Evolutionary conservation across 2,329 filamentous ascomycete species (phyloP).

Genomic region (Periconia sp.): DNA sequence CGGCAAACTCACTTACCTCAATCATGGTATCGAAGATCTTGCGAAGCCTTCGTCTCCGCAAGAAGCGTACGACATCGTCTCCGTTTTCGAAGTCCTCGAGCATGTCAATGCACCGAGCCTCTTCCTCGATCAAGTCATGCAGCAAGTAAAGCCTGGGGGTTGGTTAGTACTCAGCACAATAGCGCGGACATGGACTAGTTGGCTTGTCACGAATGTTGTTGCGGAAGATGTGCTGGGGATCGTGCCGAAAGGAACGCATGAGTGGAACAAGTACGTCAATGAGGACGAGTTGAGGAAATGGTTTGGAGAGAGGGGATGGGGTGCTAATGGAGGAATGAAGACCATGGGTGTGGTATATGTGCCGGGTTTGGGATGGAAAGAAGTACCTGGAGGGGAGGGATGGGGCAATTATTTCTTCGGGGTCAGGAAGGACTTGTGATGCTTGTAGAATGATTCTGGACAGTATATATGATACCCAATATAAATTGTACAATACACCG

Average conservation of each 20-base stretch:
- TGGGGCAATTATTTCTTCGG: slow-evolving; percentile 97
- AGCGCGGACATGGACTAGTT: slow-evolving; percentile 84
- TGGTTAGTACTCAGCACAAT: slow-evolving; percentile 96
- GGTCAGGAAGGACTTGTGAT: slow-evolving; percentile 60
- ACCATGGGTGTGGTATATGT: slow-evolving; percentile 88
- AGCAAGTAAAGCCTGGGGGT: slow-evolving; percentile 85
- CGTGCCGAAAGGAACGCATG: slow-evolving; percentile 91
- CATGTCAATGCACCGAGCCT: slow-evolving; percentile 79
- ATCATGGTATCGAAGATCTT: slow-evolving; percentile 78
- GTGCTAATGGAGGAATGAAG: slow-evolving; percentile 51
- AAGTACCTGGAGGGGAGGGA: slow-evolving; percentile 79
- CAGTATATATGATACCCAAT: slow-evolving; percentile 30
- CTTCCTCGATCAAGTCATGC: slow-evolving; percentile 74
- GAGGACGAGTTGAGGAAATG: slow-evolving; percentile 71
- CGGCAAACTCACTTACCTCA: slow-evolving; percentile 70
- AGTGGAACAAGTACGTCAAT: slow-evolving; percentile 96
- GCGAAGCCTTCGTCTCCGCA: slow-evolving; percentile 33
- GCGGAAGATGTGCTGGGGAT: slow-evolving; percentile 88
- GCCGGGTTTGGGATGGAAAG: slow-evolving; percentile 87
- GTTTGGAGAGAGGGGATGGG: slow-evolving; percentile 49
- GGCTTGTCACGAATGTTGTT: slow-evolving; percentile 89
- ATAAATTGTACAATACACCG: no score
- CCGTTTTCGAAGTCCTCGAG: slow-evolving; percentile 93
- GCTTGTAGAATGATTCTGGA: slow-evolving; percentile 4
- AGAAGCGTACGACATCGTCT: slow-evolving; percentile 76